Base-by-base conservation (phyloP, 768 basidiomycete species). In the Myochromella boudieri region DNA sequence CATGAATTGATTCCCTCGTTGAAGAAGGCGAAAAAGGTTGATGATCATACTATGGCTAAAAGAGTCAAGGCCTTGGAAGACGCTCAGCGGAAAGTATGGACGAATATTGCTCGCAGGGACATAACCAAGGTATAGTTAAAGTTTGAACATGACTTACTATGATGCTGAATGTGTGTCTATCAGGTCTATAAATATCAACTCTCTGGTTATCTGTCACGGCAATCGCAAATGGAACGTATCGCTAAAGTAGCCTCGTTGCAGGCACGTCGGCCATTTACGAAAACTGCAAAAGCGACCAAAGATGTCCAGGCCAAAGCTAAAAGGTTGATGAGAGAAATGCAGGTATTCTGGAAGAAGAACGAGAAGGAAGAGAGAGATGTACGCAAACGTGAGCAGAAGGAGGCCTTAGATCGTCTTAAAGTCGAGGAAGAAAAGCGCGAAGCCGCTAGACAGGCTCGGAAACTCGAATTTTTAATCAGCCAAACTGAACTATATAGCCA, bases 401-500 rank as follows among this genome's bases (percentile, higher is more conserved):
- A 97, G 63, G 92, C 93, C 9, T 77, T 82, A 57, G 92, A 95
- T 58, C 81, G 91, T 41, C 80, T 90, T 18, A 90, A 85, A 65
- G 68, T 91, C 25, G 93, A 95, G 65, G 94, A 95, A 64, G 93
- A 97, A 68, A 90, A 84, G 61, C 80, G 95, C 32, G 97, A 99
- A 68, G 87, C 90, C 10, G 88, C 94, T 29, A 76, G 97, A 42
- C 92, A 95, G 65, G 91, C 94, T 10, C 81, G 95, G 55, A 97
- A 98, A 66, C 81, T 99, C 20, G 97, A 99, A 70, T 99, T 98
- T 71, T 74, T 99, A 67, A 94, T 99, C 66, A 97, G 91, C 49
- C 95, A 98, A 68, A 98, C 97, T 3, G 97, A 99, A 64, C 79
- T 98, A 6, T 99, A 98, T 68, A 94, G 91, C 55, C 97, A 99